Conservation (phyloP, 352 stramenopile species). For the Pythium rhizo-oryzae region DNA sequence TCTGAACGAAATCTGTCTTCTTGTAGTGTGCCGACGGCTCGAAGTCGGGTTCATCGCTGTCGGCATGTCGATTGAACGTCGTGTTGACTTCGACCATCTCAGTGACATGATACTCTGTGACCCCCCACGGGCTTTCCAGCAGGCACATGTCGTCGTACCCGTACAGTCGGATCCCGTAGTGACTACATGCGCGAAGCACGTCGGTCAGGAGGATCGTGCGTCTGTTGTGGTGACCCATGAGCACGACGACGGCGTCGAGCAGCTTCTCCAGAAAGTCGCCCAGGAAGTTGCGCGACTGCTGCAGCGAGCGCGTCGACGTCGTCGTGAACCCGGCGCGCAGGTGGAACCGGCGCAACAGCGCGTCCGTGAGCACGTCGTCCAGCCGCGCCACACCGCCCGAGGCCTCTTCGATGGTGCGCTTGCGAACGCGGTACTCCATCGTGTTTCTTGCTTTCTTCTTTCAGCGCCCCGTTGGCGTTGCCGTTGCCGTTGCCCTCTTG, state of each 20-base stretch:
- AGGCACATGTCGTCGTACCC: constrained; percentile 80
- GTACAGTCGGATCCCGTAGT: constrained; percentile 75
- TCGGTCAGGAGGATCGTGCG: constrained; percentile 58
- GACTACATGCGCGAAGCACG: constrained; percentile 61
- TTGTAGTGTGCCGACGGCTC: constrained; percentile 52
- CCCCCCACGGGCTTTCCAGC: constrained; percentile 32
- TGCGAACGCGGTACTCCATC: constrained; percentile 58
- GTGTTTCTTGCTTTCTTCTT: neutral
- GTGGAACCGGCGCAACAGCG: constrained; percentile 66
- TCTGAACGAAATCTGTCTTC: constrained; percentile 68
- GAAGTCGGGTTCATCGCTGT: constrained; percentile 53
- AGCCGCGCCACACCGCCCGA: neutral
- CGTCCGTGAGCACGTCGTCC: constrained; percentile 41
- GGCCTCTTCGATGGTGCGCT: constrained; percentile 34
- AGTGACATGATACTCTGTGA: constrained; percentile 60
- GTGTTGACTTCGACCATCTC: constrained; percentile 64
- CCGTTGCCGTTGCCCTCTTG: neutral
- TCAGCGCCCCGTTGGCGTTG: neutral
- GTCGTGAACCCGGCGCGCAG: constrained; percentile 66
- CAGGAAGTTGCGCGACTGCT: constrained; percentile 47
- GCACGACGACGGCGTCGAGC: constrained; percentile 48
- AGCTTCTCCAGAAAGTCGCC: constrained; percentile 60
- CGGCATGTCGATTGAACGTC: constrained; percentile 26
- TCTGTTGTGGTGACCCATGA: constrained; percentile 50
- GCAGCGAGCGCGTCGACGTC: constrained; percentile 42